Evolutionary conservation across 495 filamentous ascomycete genomes (phyloP).

Genomic region (Penicillium cinerascens): DNA sequence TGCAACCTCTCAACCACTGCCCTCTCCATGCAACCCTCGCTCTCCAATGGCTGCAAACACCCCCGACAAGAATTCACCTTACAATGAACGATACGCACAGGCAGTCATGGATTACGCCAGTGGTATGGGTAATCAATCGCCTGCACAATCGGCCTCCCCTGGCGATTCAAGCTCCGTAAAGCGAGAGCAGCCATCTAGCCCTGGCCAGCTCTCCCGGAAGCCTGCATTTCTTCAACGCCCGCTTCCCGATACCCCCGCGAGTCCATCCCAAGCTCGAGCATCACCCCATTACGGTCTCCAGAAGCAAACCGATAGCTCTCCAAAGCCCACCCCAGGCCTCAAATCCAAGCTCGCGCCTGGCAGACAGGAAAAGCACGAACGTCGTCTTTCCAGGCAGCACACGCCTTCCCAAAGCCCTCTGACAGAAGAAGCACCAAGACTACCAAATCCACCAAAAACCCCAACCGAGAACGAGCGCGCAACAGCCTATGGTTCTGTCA

Average conservation of each 20-base stretch:
- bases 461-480: slow-evolving; percentile 8
- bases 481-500: slow-evolving; percentile 52
- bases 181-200: slow-evolving; percentile 8
- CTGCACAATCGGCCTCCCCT: background rate
- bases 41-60: background rate
- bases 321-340: slow-evolving; percentile 14
- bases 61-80: slow-evolving; percentile 3
- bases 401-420: slow-evolving; percentile 7
- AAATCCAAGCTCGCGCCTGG: slow-evolving; percentile 25
- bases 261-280: background rate
- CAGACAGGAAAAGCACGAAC: slow-evolving; percentile 11
- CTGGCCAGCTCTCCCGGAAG: slow-evolving; percentile 21
- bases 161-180: background rate
- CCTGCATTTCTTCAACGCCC: slow-evolving; percentile 10
- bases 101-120: slow-evolving; percentile 10
- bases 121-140: background rate
- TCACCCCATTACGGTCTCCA: background rate
- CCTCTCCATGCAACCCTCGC: slow-evolving; percentile 3
- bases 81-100: slow-evolving; percentile 13
- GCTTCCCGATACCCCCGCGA: slow-evolving; percentile 6
- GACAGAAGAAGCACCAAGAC: slow-evolving; percentile 3
- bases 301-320: slow-evolving; percentile 8
- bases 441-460: background rate
- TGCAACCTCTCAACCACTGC: background rate
- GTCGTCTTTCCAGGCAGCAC: background rate